Evolutionary conservation across 2,329 filamentous ascomycete genomes (phyloP).

Genomic region (Nemania sp.): DNA sequence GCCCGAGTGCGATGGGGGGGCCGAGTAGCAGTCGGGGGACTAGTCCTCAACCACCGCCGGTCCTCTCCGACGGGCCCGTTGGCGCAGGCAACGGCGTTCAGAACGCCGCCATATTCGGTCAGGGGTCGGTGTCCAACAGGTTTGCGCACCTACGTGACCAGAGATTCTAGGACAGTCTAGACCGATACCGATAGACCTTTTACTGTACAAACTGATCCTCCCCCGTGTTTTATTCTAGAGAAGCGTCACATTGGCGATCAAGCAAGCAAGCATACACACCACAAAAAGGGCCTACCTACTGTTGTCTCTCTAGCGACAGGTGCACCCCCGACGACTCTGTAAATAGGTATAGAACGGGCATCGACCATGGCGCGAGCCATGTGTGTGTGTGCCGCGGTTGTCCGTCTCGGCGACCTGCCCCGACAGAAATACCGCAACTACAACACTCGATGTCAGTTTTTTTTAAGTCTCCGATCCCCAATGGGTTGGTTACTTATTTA

Average conservation of each 20-base stretch:
- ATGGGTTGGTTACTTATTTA: too few relatives aligned
- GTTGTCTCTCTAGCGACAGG: neutral
- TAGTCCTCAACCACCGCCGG: conserved; percentile 29
- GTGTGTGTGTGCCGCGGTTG: too few relatives aligned
- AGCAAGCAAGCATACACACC: too few relatives aligned
- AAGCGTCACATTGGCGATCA: neutral
- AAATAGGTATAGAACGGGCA: neutral
- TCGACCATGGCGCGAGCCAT: neutral
- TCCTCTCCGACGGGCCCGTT: conserved; percentile 10
- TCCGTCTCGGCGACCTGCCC: too few relatives aligned
- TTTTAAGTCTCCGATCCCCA: too few relatives aligned
- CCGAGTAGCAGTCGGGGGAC: conserved; percentile 38
- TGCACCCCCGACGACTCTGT: neutral
- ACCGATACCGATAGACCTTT: too few relatives aligned
- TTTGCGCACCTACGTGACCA: conserved; percentile 47
- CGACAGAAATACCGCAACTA: too few relatives aligned
- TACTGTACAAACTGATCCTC: neutral
- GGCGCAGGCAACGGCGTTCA: conserved; percentile 41
- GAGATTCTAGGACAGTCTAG: conserved; percentile 8
- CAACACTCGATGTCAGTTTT: too few relatives aligned
- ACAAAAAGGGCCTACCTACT: neutral
- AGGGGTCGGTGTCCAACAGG: conserved; percentile 40
- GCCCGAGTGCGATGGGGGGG: conserved; percentile 41
- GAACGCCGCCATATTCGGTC: conserved; percentile 35
- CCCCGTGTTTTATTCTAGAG: conserved; percentile 1